Evolutionary conservation across 257 asterid genomes (phyloP), one percentile per base, ranked within the genome.

Genomic region (Agastache rugosa): DNA sequence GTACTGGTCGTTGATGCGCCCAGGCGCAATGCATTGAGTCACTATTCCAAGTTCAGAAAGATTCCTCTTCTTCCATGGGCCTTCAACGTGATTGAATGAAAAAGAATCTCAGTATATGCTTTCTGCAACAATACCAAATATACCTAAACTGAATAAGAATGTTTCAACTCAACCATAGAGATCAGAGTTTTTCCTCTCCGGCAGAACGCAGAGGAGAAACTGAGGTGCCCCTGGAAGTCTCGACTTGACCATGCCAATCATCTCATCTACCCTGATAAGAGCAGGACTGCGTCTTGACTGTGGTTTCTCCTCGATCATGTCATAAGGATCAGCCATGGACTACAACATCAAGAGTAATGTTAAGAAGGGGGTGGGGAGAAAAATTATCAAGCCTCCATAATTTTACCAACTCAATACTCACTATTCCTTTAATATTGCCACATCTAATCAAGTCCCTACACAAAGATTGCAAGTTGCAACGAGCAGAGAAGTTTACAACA

Each of bases 11-110:
- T 91, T 91, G 65, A 91, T 15, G 20, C 75, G 80, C 5, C 86
- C 35, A 7, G 97, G 96, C 0, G 91, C 86, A 27, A 91, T 85
- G 78, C 93, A 91, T 20, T 89, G 97, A 22, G 96, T 91, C 14
- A 74, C 86, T 29, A 86, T 69, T 25, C 96, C 97, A 11, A 81
- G 37, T 0, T 87, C 90, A 1, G 90, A 56, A n/a, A 91, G 89
- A 76, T 61, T 79, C 69, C 44, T 84, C 67, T 70, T 83, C 85
- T 91, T 91, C 97, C 96, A 91, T 54, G 97, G 96, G 51, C 97
- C 97, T 91, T 81, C 44, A 79, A 74, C 17, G 53, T 72, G 69
- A 58, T 55, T 11, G 9, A 59, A 54, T 23, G 60, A 69, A 77
- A 59, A 75, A 63, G 3, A 3, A 45, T 19, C n/a, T 6, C 10